Evolutionary conservation across 2,329 filamentous ascomycete genomes (phyloP).

Genomic region (Neofusicoccum sp.): DNA sequence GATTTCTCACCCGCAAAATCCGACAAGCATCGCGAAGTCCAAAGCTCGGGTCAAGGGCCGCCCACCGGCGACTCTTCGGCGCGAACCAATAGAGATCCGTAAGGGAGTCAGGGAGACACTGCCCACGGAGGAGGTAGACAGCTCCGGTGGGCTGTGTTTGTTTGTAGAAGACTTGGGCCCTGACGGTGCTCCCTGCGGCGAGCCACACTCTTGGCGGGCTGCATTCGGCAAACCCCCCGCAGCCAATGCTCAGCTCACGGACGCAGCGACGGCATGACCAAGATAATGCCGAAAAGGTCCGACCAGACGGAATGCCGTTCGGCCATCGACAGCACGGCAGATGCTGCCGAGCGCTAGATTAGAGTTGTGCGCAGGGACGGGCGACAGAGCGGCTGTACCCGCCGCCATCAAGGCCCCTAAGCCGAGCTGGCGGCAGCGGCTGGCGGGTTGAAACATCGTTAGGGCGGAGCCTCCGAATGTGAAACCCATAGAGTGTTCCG

Average conservation of each 20-base stretch:
- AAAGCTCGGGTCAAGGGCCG: not conserved
- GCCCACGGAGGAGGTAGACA: not conserved
- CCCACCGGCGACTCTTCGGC: not conserved
- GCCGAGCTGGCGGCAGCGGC: not conserved
- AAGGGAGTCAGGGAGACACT: not conserved
- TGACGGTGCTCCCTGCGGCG: not conserved
- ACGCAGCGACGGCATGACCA: not conserved
- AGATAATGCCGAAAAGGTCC: slow-evolving; percentile 5
- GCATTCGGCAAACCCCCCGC: not conserved
- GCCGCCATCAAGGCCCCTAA: not conserved
- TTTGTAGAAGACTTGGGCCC: not conserved
- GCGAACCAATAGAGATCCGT: not conserved
- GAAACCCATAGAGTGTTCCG: not conserved
- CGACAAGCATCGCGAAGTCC: not conserved
- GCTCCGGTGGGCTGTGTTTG: not conserved
- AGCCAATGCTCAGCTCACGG: slow-evolving; percentile 1
- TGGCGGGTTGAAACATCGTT: not conserved
- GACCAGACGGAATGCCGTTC: not conserved
- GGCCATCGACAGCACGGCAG: not conserved
- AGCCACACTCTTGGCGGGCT: slow-evolving; percentile 4
- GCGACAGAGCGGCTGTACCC: not conserved
- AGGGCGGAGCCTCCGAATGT: not conserved
- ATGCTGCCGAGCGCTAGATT: not conserved
- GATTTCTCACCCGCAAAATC: not conserved
- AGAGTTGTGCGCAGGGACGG: not conserved